Evolutionary conservation across 2,329 filamentous ascomycete species (phyloP).

Genomic region (Colletotrichum somersetense): DNA sequence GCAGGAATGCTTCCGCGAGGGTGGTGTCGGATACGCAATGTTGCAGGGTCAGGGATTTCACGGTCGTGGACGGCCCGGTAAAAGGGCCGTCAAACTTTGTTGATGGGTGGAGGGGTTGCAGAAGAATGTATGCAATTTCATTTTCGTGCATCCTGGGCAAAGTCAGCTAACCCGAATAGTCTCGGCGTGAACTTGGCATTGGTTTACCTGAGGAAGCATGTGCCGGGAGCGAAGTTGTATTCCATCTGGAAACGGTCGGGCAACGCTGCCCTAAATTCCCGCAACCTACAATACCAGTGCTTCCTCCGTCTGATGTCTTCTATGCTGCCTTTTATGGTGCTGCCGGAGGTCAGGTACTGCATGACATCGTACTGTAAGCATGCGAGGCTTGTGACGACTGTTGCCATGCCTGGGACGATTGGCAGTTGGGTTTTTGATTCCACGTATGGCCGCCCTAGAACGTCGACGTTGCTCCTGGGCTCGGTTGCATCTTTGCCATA

Average conservation of each 20-base stretch:
- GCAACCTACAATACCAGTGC: conserved; percentile 16
- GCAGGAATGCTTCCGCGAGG: conserved; percentile 29
- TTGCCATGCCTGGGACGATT: conserved; percentile 25
- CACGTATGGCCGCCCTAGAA: conserved; percentile 19
- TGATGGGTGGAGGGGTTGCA: conserved; percentile 26
- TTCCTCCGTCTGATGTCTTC: conserved; percentile 24
- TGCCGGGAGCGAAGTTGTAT: conserved; percentile 28
- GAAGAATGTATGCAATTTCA: conserved; percentile 32
- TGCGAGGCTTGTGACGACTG: conserved; percentile 18
- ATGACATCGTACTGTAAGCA: conserved; percentile 33
- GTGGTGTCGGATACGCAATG: conserved; percentile 38
- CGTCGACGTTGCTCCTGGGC: conserved; percentile 28
- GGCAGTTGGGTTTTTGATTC: conserved; percentile 9
- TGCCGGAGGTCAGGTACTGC: conserved; percentile 32
- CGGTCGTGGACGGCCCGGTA: conserved; percentile 18
- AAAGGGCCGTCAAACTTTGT: conserved; percentile 29
- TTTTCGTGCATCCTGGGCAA: conserved; percentile 34
- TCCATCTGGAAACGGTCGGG: conserved; percentile 25
- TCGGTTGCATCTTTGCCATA: conserved; percentile 20
- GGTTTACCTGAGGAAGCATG: conserved; percentile 29
- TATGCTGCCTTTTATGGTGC: conserved; percentile 21
- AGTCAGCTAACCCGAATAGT: background rate
- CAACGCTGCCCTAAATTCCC: conserved; percentile 20
- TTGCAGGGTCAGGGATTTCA: conserved; percentile 32
- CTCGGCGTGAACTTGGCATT: fast-evolving